Evolutionary conservation across 2,329 filamentous ascomycete species (phyloP).

Genomic region (Ceratocystis cubensis): DNA sequence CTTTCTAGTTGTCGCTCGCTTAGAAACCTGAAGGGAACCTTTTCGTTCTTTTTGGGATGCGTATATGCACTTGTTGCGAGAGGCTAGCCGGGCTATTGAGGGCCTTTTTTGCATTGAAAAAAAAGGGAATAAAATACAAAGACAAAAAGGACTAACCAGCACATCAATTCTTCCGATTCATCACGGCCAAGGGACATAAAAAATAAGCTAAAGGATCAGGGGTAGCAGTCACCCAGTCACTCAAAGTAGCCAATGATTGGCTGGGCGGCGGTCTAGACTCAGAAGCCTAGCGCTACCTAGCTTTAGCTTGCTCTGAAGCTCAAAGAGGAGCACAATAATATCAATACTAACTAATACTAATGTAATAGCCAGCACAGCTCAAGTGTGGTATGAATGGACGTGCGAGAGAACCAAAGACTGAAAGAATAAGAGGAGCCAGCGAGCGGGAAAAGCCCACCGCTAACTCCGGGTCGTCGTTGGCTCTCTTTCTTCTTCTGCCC

Average conservation of each 20-base stretch:
- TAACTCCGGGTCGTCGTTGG: neutral
- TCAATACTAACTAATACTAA: no score
- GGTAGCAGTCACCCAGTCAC: neutral
- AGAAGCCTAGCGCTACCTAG: neutral
- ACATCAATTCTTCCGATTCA: neutral
- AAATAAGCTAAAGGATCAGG: constrained; percentile 7
- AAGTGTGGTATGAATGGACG: neutral
- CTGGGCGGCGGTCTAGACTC: neutral
- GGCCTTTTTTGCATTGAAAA: neutral
- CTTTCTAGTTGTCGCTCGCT: neutral
- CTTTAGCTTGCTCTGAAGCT: no score
- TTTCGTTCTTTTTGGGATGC: neutral
- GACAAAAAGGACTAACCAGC: neutral
- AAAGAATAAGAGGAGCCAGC: neutral
- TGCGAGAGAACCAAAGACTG: neutral
- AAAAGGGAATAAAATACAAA: neutral
- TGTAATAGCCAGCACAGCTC: no score
- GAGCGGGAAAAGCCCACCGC: neutral
- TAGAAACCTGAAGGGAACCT: neutral
- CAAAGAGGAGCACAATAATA: no score
- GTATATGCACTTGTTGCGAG: neutral
- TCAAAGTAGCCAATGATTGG: constrained; percentile 1
- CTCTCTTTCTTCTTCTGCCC: no score
- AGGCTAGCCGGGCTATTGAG: neutral
- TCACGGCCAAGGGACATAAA: constrained; percentile 1